A percentile compares a stretch with the other conserved stretches of the same genome.
Conservation (phyloP, 768 basidiomycete genomes). For the Leccinum uliginosum region DNA sequence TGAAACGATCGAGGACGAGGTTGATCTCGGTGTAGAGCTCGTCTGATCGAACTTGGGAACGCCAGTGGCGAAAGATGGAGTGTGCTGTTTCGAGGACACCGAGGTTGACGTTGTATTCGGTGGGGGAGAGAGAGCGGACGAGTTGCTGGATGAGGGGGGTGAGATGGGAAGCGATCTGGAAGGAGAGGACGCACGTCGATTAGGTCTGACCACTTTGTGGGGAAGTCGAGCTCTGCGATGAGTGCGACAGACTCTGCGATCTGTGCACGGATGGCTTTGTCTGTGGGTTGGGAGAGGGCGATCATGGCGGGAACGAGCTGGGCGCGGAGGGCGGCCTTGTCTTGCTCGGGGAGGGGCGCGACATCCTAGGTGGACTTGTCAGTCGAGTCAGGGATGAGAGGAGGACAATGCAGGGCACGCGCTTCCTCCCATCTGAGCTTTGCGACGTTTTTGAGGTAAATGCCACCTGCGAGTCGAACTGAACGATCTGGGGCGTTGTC, state of each 20-base stretch:
- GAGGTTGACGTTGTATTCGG: constrained; percentile 81
- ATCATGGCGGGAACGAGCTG: constrained; percentile 93
- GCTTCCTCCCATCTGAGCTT: constrained; percentile 90
- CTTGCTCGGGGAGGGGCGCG: constrained; percentile 61
- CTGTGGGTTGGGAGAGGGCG: constrained; percentile 64
- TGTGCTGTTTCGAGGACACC: constrained; percentile 93
- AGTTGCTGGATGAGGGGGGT: constrained; percentile 65
- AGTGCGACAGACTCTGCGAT: constrained; percentile 91
- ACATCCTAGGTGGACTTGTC: constrained; percentile 49
- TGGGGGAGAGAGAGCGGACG: constrained; percentile 71
- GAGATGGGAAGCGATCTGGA: constrained; percentile 7
- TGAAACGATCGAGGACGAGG: constrained; percentile 79
- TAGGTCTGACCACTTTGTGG: constrained; percentile 79
- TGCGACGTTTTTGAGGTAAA: constrained; percentile 90
- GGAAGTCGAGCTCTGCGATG: constrained; percentile 91
- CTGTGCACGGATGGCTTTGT: constrained; percentile 75
- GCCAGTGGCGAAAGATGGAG: constrained; percentile 93
- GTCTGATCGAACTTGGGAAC: constrained; percentile 85
- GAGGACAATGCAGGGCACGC: constrained; percentile 15
- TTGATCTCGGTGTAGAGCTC: constrained; percentile 88
- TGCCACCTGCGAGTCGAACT: constrained; percentile 76
- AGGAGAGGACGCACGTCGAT: constrained; percentile 66
- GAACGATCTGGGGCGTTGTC: constrained; percentile 60
- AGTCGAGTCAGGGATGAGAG: background rate
- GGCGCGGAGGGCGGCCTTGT: constrained; percentile 68